Evolutionary conservation across 257 asterid species (phyloP).

Genomic region (Datura wrightii): DNA sequence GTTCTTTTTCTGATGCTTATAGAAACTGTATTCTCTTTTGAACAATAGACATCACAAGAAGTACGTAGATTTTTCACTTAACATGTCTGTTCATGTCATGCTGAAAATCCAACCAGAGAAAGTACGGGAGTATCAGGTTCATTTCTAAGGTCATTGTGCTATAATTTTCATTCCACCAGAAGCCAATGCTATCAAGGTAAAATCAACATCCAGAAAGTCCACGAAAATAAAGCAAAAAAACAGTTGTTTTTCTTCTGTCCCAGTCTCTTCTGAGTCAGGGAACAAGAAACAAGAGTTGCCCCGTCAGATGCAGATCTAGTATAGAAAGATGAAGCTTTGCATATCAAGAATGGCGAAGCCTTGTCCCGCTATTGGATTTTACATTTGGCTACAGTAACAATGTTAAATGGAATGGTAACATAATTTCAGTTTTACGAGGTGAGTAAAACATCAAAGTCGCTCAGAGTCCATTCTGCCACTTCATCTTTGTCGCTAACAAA

Average conservation of each 20-base stretch:
- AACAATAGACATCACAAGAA: slow-evolving; percentile 2
- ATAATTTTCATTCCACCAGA: slow-evolving; percentile 15
- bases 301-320: neutral
- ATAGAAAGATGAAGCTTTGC: slow-evolving; percentile 18
- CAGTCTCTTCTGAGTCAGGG: slow-evolving; percentile 15
- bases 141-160: neutral
- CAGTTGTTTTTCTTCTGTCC: neutral
- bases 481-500: slow-evolving; percentile 69
- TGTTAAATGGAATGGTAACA: neutral
- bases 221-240: slow-evolving; percentile 20
- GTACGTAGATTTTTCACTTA: neutral
- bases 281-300: neutral
- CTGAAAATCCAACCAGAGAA: neutral
- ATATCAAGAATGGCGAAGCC: slow-evolving; percentile 5
- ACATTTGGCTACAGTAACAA: neutral
- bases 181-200: neutral
- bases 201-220: neutral
- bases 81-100: neutral
- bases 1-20: neutral
- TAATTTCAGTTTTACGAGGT: slow-evolving; percentile 33
- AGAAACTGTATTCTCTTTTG: neutral
- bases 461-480: slow-evolving; percentile 78
- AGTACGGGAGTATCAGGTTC: neutral
- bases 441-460: slow-evolving; percentile 67
- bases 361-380: slow-evolving; percentile 6